Percentiles rank a stretch among this genome's conserved stretches.
These are phyloP conservation scores for Linnemannia hyalina DNA, from an alignment of 192 early-diverging fungal species.

Conservation along the genomic window DNA sequence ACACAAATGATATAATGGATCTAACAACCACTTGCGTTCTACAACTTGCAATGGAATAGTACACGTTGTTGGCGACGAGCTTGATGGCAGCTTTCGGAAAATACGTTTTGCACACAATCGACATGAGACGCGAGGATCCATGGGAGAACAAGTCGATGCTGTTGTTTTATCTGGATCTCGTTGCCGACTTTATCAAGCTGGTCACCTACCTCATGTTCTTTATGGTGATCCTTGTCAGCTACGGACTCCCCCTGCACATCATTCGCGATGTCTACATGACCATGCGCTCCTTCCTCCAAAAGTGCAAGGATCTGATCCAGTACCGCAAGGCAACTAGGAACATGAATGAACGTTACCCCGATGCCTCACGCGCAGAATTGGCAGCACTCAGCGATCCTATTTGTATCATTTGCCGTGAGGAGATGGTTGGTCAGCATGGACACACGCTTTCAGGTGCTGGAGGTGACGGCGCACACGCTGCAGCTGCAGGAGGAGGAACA, in stretches of 20 bases:
- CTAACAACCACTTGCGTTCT: conserved; percentile 6
- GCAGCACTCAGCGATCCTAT: conserved; percentile 77
- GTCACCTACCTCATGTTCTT: conserved; percentile 92
- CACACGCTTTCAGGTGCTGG: conserved; percentile 6
- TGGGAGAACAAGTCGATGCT: conserved; percentile 97
- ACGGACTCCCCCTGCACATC: conserved; percentile 95
- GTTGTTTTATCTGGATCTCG: conserved; percentile 92
- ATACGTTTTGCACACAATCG: conserved; percentile 90
- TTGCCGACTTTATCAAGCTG: conserved; percentile 91
- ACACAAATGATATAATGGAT: background rate
- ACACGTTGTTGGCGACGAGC: conserved; percentile 86
- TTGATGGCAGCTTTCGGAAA: conserved; percentile 83
- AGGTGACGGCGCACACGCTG: conserved; percentile 10
- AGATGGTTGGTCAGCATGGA: conserved; percentile 74
- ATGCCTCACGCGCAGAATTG: conserved; percentile 88
- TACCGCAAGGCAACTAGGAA: conserved; percentile 95
- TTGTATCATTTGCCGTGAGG: conserved; percentile 98
- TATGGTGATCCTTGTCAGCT: conserved; percentile 82
- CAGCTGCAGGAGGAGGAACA: conserved; percentile 4
- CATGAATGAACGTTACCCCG: conserved; percentile 97
- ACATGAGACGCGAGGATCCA: conserved; percentile 79
- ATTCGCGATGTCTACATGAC: conserved; percentile 97
- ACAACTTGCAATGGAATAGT: conserved; percentile 65
- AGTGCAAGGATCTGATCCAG: conserved; percentile 89
- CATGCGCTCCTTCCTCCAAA: conserved; percentile 89